A percentile compares a stretch with the other conserved stretches of the same genome.
Evolutionary conservation across 1,284 basidiomycete genomes (phyloP).

Genomic region (Rhodotorula mucilaginosa): DNA sequence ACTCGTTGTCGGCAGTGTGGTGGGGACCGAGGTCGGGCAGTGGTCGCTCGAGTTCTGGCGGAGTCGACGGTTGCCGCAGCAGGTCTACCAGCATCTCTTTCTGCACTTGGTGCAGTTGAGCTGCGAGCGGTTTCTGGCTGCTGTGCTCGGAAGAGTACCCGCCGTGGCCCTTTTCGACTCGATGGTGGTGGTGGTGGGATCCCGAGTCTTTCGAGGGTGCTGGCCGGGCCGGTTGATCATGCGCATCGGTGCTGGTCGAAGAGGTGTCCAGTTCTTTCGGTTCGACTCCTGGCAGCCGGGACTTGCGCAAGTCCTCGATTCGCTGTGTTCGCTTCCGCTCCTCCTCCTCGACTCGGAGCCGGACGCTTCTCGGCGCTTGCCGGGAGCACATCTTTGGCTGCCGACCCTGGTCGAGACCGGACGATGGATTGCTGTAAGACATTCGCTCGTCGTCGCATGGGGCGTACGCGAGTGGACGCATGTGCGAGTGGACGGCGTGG

Average conservation of each 20-base stretch:
- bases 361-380: constrained; percentile 31
- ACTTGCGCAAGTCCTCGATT: constrained; percentile 4
- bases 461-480: constrained; percentile 39
- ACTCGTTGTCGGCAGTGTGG: neutral
- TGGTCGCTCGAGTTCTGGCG: constrained; percentile 14
- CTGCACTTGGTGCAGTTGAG: constrained; percentile 8
- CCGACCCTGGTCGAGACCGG: neutral
- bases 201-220: too few species aligned
- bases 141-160: too few species aligned
- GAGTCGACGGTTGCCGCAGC: constrained; percentile 28
- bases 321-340: constrained; percentile 13
- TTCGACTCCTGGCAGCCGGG: constrained; percentile 1
- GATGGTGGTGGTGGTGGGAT: too few species aligned
- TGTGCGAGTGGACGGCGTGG: constrained; percentile 46
- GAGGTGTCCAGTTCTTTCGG: neutral
- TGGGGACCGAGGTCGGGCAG: neutral
- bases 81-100: constrained; percentile 25
- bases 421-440: neutral
- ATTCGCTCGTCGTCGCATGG: constrained; percentile 36
- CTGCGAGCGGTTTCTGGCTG: neutral
- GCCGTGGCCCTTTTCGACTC: neutral
- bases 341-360: constrained; percentile 26
- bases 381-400: constrained; percentile 32
- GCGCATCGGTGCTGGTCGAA: too few species aligned
- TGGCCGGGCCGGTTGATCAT: too few species aligned